These are phyloP conservation scores for Globisporangium viniferum DNA, from an alignment of 352 stramenopile species.

Conservation along the genomic window DNA sequence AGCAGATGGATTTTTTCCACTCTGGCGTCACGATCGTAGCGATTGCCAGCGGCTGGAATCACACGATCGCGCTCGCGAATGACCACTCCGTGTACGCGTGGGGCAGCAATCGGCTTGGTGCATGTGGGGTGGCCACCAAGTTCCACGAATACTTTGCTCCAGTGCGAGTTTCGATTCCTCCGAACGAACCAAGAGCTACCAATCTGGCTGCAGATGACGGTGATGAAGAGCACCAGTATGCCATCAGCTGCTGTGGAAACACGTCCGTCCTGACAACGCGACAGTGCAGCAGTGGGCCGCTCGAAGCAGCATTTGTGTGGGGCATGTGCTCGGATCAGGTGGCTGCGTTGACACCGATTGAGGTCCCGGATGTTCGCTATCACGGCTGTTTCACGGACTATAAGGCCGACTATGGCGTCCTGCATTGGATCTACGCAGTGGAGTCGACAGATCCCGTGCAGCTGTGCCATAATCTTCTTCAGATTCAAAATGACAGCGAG, in stretches of 20 bases:
- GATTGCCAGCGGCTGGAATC: slow-evolving; percentile 34
- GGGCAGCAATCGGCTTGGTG: slow-evolving; percentile 37
- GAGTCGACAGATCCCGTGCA: neutral
- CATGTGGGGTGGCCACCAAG: slow-evolving; percentile 37
- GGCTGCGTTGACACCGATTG: slow-evolving; percentile 5
- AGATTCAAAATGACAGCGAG: neutral
- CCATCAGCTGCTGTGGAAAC: slow-evolving; percentile 23
- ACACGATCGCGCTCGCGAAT: slow-evolving; percentile 27
- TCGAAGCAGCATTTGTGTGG: slow-evolving; percentile 22
- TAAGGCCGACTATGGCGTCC: slow-evolving; percentile 2
- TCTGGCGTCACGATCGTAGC: slow-evolving; percentile 13
- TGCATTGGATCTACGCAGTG: slow-evolving; percentile 8
- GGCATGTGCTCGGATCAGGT: slow-evolving; percentile 17
- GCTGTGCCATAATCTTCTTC: neutral
- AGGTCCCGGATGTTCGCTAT: slow-evolving; percentile 1
- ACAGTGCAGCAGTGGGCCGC: neutral
- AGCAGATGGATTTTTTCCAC: slow-evolving; percentile 28
- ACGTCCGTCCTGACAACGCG: slow-evolving; percentile 19
- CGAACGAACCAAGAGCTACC: neutral
- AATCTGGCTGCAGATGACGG: neutral
- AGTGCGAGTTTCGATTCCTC: slow-evolving; percentile 28
- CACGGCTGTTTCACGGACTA: slow-evolving; percentile 4
- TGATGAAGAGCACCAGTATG: neutral
- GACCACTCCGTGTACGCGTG: slow-evolving; percentile 29
- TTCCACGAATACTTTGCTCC: slow-evolving; percentile 44